Percentiles rank a stretch among this genome's conserved stretches.
Conservation (phyloP, 225 moss, liverwort and hornwort genomes). For the Straminergon stramineum region DNA sequence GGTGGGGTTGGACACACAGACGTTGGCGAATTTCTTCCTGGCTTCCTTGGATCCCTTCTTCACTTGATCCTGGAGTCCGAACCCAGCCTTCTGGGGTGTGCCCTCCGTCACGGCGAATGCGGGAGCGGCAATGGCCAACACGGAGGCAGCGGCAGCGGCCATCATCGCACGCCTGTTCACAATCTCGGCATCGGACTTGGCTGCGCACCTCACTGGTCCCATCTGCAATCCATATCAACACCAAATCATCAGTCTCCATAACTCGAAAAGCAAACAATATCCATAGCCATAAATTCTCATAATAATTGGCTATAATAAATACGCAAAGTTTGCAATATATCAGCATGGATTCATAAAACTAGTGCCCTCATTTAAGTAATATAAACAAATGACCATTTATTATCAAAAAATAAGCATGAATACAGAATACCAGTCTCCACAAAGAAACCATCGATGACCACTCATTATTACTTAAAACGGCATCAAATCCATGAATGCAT, state of each 20-base stretch:
- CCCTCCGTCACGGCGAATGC: slow-evolving; percentile 39
- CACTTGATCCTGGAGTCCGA: slow-evolving; percentile 23
- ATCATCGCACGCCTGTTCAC: slow-evolving; percentile 75
- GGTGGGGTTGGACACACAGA: slow-evolving; percentile 72
- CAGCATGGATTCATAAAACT: not conserved
- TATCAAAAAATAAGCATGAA: not conserved
- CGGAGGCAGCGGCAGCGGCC: slow-evolving; percentile 52
- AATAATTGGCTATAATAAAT: too few relatives aligned
- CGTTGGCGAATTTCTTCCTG: slow-evolving; percentile 50
- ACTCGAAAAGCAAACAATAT: not conserved
- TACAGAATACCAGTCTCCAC: not conserved
- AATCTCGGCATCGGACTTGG: slow-evolving; percentile 29
- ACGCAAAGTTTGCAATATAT: not conserved
- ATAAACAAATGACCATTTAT: not conserved
- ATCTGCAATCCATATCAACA: slow-evolving; percentile 6
- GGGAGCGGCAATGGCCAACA: slow-evolving; percentile 47
- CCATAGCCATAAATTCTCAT: not conserved
- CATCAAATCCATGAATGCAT: not conserved
- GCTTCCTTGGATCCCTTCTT: slow-evolving; percentile 77
- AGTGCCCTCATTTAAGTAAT: not conserved
- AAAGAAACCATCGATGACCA: not conserved
- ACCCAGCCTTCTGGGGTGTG: slow-evolving; percentile 37
- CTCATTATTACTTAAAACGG: not conserved
- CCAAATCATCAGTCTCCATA: not conserved
- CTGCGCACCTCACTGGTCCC: slow-evolving; percentile 35